Evolutionary conservation across 306 rosid genomes (phyloP).

Genomic region (Cicer yamashitae): DNA sequence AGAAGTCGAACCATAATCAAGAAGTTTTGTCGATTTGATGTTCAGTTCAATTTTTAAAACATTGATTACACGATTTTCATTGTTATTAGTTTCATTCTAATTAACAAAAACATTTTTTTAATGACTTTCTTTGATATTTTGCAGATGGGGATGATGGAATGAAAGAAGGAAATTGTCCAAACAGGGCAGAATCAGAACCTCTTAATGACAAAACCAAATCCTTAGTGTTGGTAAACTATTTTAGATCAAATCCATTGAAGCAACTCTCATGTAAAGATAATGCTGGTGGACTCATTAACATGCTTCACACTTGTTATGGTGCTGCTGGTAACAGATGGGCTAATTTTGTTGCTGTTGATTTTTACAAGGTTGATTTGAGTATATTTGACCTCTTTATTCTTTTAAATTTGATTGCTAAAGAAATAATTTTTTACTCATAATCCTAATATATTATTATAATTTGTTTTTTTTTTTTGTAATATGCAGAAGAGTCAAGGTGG

Average conservation of each 20-base stretch:
- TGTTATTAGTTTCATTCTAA: not conserved
- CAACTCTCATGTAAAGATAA: slow-evolving; percentile 58
- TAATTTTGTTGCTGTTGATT: slow-evolving; percentile 78
- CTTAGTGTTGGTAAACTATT: slow-evolving; percentile 76
- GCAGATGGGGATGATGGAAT: slow-evolving; percentile 88
- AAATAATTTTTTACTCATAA: not conserved
- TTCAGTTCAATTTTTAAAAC: not conserved
- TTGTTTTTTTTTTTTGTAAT: not conserved
- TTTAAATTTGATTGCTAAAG: not conserved
- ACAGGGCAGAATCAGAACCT: slow-evolving; percentile 74
- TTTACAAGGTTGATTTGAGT: slow-evolving; percentile 61
- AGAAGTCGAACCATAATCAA: not conserved
- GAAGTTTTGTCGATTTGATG: not conserved
- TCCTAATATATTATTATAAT: not conserved
- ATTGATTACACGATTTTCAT: not conserved
- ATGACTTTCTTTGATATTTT: slow-evolving; percentile 7
- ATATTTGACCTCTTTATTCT: not conserved
- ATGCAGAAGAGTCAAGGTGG: slow-evolving; percentile 86
- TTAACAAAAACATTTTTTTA: not conserved
- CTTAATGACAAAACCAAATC: slow-evolving; percentile 75
- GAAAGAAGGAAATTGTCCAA: slow-evolving; percentile 70
- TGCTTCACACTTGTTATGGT: slow-evolving; percentile 71
- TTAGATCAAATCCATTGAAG: slow-evolving; percentile 60
- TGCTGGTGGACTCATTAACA: slow-evolving; percentile 56
- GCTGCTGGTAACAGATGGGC: slow-evolving; percentile 83